Evolutionary conservation across 176 grass and related monocot species (phyloP).

Genomic region (Carex pumila): DNA sequence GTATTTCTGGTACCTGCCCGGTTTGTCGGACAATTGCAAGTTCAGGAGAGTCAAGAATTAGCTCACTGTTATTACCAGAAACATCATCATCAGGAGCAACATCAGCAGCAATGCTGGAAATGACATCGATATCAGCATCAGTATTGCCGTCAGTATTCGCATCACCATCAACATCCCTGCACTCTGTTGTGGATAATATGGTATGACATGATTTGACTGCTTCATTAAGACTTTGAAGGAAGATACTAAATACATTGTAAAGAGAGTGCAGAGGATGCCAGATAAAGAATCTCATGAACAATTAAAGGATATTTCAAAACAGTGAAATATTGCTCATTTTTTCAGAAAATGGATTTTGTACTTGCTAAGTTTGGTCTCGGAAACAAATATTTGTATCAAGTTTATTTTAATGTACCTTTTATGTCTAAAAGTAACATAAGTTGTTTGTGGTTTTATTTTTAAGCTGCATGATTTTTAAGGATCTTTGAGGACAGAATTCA

Average conservation of each 20-base stretch:
- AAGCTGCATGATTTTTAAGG: background rate
- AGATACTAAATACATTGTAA: background rate
- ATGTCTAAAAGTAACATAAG: background rate
- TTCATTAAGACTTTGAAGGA: background rate
- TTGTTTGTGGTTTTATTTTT: background rate
- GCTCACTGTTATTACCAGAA: background rate
- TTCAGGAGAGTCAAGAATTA: background rate
- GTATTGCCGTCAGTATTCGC: background rate
- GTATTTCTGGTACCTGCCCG: constrained; percentile 27
- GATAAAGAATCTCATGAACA: background rate
- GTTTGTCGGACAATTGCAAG: constrained; percentile 16
- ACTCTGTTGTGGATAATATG: background rate
- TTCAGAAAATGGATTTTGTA: background rate
- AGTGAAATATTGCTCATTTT: no score
- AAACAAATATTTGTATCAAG: background rate
- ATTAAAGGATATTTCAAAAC: no score
- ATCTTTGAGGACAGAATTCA: background rate
- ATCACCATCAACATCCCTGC: background rate
- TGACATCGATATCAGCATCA: background rate
- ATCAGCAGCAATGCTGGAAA: background rate
- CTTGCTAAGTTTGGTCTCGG: background rate
- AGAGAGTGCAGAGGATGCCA: background rate
- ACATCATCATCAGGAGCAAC: background rate
- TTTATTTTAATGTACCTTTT: background rate
- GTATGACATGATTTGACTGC: background rate